Conservation (phyloP, 768 basidiomycete genomes). For the Termitomyces sp. region DNA sequence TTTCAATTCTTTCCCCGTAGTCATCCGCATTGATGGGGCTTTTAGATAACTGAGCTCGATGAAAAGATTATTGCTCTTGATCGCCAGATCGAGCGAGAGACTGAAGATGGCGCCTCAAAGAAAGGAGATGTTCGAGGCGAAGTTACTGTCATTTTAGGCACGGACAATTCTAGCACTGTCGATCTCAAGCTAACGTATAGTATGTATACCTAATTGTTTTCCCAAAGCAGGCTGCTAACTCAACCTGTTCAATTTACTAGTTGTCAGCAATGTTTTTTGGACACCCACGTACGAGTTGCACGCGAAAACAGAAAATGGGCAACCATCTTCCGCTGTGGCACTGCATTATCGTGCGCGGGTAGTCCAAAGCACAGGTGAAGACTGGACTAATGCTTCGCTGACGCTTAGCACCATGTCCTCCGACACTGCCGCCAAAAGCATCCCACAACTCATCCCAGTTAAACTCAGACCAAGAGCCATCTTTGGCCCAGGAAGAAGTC, state of each 20-base stretch:
- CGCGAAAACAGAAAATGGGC: conserved; percentile 40
- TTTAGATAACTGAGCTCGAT: conserved; percentile 27
- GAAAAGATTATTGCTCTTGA: conserved; percentile 37
- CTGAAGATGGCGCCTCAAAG: conserved; percentile 25
- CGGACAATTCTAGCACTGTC: conserved; percentile 29
- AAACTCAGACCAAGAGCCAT: too few relatives aligned
- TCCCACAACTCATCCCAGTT: conserved; percentile 23
- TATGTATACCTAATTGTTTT: conserved; percentile 20
- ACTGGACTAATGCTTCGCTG: conserved; percentile 47
- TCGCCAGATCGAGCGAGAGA: conserved; percentile 33
- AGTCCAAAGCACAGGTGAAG: conserved; percentile 53
- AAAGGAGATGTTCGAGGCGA: conserved; percentile 28
- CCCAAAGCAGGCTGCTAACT: not conserved
- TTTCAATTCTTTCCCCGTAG: not conserved
- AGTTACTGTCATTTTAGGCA: conserved; percentile 38
- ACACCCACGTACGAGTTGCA: conserved; percentile 54
- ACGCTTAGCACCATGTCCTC: conserved; percentile 48
- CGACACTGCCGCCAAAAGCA: conserved; percentile 26
- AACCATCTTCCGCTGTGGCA: conserved; percentile 36
- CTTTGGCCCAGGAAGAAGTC: not conserved
- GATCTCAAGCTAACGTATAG: conserved; percentile 51
- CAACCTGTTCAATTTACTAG: conserved; percentile 21
- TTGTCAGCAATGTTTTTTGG: conserved; percentile 49
- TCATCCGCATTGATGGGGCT: not conserved
- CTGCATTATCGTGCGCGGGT: conserved; percentile 55